phyloP scores from a whole-genome alignment of 2,329 filamentous ascomycete genomes.

The Talaromyces islandicus region DNA sequence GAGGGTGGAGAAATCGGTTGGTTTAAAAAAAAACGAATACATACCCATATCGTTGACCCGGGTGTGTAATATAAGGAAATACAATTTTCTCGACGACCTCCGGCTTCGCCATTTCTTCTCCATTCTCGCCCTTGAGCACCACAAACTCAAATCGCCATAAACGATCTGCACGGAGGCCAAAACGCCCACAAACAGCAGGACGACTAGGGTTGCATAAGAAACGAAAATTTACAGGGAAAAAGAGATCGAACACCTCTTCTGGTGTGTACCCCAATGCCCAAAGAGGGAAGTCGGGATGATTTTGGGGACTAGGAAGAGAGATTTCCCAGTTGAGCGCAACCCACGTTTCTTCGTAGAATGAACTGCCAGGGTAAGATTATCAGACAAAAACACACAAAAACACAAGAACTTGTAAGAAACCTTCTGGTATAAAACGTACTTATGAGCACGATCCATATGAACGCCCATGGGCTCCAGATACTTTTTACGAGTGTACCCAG shows the following conservation, averaged over 20 bases:
- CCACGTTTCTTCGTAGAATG: conserved; percentile 30
- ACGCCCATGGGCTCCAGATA: conserved; percentile 42
- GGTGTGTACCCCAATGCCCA: conserved; percentile 44
- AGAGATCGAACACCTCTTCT: conserved; percentile 43
- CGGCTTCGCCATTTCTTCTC: conserved; percentile 24
- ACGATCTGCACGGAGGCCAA: conserved; percentile 35
- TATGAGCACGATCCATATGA: conserved; percentile 22
- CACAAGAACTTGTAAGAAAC: neutral
- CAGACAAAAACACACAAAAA: neutral
- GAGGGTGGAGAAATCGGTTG: neutral
- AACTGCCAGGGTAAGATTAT: neutral
- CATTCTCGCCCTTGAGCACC: conserved; percentile 25
- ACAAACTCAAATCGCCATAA: conserved; percentile 40
- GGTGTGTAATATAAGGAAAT: conserved; percentile 24
- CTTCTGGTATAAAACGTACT: neutral
- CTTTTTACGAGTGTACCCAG: conserved; percentile 40
- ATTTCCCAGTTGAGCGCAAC: conserved; percentile 45
- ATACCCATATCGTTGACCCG: conserved; percentile 3
- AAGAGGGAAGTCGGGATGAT: conserved; percentile 44
- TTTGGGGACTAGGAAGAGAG: conserved; percentile 36
- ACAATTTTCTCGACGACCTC: conserved; percentile 20
- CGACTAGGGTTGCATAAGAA: conserved; percentile 40
- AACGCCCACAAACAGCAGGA: conserved; percentile 41
- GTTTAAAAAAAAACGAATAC: neutral
- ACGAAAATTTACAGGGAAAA: conserved; percentile 42